phyloP scores from a whole-genome alignment of 1,139 yeast species.

The Lodderomyces beijingensis region DNA sequence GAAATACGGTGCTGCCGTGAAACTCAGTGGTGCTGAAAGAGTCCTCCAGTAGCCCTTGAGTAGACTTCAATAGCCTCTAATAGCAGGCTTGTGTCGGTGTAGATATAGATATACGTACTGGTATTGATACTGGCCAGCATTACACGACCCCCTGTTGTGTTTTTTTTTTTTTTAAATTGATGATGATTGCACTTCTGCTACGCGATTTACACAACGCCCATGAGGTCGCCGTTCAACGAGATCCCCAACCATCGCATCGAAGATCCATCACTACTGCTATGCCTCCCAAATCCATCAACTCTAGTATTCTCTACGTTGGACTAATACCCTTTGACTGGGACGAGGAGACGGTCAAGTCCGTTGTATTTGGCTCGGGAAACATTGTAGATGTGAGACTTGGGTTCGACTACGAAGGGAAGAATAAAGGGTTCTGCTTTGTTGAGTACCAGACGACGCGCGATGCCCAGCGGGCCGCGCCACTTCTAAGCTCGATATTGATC shows the following conservation, averaged over 20 bases:
- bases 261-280: conserved; percentile 2
- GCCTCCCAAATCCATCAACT: conserved; percentile 13
- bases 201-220: no score
- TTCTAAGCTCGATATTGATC: conserved; percentile 42
- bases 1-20: conserved; percentile 95
- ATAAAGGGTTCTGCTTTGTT: conserved; percentile 62
- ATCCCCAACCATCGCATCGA: no score
- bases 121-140: no score
- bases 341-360: conserved; percentile 49
- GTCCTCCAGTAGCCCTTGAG: no score
- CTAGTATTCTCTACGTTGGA: conserved; percentile 52
- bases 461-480: conserved; percentile 44
- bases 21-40: conserved; percentile 87
- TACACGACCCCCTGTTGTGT: no score
- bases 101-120: no score
- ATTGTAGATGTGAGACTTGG: conserved; percentile 61
- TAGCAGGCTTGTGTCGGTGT: no score
- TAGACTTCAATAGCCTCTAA: no score
- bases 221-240: no score
- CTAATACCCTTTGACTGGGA: conserved; percentile 65
- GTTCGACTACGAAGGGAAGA: conserved; percentile 57
- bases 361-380: conserved; percentile 62
- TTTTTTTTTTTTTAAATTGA: conserved; percentile 1
- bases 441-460: conserved; percentile 52
- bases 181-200: no score